A percentile compares a stretch with the other conserved stretches of the same genome.
Conservation (phyloP, 2,329 filamentous ascomycete genomes). For the Penicillium sp. region DNA sequence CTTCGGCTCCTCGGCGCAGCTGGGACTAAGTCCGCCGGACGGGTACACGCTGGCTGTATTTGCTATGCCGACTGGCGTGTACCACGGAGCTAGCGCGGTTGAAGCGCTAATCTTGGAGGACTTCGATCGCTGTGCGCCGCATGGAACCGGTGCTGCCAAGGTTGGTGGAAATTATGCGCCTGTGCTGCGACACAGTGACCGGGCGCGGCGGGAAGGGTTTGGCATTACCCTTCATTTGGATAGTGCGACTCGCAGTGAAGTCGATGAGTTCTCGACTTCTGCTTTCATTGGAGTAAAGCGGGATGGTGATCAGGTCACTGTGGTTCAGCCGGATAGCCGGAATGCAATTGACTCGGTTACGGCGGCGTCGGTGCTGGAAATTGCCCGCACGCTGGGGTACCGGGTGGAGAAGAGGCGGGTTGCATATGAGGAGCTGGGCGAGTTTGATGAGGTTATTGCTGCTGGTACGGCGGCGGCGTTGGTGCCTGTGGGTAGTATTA, state of each 20-base stretch:
- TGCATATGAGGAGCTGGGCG: constrained; percentile 51
- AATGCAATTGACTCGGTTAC: constrained; percentile 84
- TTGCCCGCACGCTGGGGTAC: constrained; percentile 71
- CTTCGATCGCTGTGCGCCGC: constrained; percentile 86
- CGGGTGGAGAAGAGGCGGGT: constrained; percentile 64
- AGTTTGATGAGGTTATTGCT: constrained; percentile 74
- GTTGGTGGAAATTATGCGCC: constrained; percentile 94
- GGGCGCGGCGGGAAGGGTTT: constrained; percentile 66
- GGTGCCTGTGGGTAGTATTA: constrained; percentile 86
- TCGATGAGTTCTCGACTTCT: constrained; percentile 93
- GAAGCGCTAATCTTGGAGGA: constrained; percentile 79
- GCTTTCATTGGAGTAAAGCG: constrained; percentile 76
- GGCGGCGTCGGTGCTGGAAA: constrained; percentile 65
- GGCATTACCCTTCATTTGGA: constrained; percentile 95
- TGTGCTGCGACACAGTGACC: constrained; percentile 77
- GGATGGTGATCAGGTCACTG: constrained; percentile 53
- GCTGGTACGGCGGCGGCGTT: constrained; percentile 85
- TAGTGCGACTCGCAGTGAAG: constrained; percentile 68
- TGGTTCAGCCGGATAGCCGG: constrained; percentile 79
- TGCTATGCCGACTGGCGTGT: constrained; percentile 84
- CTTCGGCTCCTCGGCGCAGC: constrained; percentile 77
- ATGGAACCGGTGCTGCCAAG: constrained; percentile 85
- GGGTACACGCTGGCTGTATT: constrained; percentile 89
- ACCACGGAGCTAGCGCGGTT: constrained; percentile 84
- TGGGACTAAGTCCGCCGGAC: constrained; percentile 76